Base-by-base conservation (phyloP, 768 basidiomycete species). In the Lactifluus pinguis region DNA sequence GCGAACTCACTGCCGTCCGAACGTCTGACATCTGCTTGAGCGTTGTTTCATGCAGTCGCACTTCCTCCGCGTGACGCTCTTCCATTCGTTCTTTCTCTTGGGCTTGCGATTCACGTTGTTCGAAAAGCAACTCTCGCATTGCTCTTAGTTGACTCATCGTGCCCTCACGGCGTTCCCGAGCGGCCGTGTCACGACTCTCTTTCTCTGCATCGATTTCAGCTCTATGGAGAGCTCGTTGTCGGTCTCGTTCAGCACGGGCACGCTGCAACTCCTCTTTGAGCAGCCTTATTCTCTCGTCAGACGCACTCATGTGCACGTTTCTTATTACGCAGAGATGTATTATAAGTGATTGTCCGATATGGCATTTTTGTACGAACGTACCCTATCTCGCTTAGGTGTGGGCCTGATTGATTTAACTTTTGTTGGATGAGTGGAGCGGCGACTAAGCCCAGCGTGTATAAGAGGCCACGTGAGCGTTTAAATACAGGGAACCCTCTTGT, bases 91-190 rank as follows among this genome's bases (percentile, higher is more conserved):
- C 59, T 21, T 48, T 25, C 32, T 45, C 36, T 7, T 57, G 50
- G 10, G 59, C 42, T 47, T 60, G 54, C 21, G 54, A 55, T 25
- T 53, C 25, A 30, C 48, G 38, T 32, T 60, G 59, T 30, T 21
- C 57, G 32, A 17, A 7, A 29, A 55, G 55, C 17, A 53, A 14
- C 44, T 25, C 32, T 32, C 63, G 48, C 54, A 66, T 55, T 5
- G 42, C 45, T 6, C 45, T 49, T 47, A 66, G 38, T 48, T 66
- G 65, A 41, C n/a, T 53, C 53, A 62, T 61, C 39, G 53, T 53
- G 11, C 52, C 55, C 41, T 59, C 63, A 32, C 59, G 63, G 15
- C 56, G 53, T 21, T 53, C 53, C n/a, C 39, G 60, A 15, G 53
- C 48, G 11, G 52, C 42, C 36, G 49, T 49, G 7, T 53, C 59